A percentile compares a stretch with the other conserved stretches of the same genome.
phyloP scores from a whole-genome alignment of 2,329 filamentous ascomycete species.

The Elsinoe australis region DNA sequence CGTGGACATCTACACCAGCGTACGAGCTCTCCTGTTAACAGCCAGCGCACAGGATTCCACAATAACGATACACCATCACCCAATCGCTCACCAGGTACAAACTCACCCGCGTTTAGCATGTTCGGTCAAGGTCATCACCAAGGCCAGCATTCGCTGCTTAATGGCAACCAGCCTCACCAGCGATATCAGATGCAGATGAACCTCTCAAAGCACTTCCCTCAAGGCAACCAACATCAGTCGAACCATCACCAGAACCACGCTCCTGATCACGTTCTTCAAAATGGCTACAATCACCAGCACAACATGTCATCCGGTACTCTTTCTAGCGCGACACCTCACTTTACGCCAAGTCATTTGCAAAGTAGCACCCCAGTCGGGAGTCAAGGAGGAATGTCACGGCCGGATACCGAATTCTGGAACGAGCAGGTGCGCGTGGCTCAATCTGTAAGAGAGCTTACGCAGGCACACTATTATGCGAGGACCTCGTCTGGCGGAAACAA shows the following conservation, averaged over 20 bases:
- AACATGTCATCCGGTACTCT: constrained; percentile 56
- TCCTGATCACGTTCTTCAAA: constrained; percentile 44
- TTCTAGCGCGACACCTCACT: constrained; percentile 57
- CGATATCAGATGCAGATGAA: constrained; percentile 48
- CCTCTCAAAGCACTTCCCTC: constrained; percentile 63
- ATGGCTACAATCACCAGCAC: constrained; percentile 54
- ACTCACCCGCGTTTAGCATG: constrained; percentile 53
- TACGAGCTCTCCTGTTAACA: constrained; percentile 41
- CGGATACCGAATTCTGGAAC: constrained; percentile 70
- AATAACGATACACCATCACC: constrained; percentile 49
- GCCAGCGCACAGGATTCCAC: constrained; percentile 33
- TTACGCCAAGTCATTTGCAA: constrained; percentile 51
- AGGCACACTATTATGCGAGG: constrained; percentile 67
- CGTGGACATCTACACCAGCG: constrained; percentile 40
- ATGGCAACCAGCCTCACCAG: constrained; percentile 57
- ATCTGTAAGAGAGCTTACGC: constrained; percentile 60
- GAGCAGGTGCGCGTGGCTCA: constrained; percentile 77
- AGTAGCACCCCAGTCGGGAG: constrained; percentile 51
- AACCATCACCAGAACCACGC: constrained; percentile 37
- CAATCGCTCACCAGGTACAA: constrained; percentile 48
- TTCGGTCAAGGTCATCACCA: constrained; percentile 60
- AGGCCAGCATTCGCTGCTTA: constrained; percentile 67
- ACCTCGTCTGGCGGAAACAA: constrained; percentile 63
- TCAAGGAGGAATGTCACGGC: constrained; percentile 51
- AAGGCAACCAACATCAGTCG: constrained; percentile 34